Evolutionary conservation across 2,329 filamentous ascomycete species (phyloP), one percentile per base, ranked within the genome.

Genomic region (Trematosphaeria pertusa): DNA sequence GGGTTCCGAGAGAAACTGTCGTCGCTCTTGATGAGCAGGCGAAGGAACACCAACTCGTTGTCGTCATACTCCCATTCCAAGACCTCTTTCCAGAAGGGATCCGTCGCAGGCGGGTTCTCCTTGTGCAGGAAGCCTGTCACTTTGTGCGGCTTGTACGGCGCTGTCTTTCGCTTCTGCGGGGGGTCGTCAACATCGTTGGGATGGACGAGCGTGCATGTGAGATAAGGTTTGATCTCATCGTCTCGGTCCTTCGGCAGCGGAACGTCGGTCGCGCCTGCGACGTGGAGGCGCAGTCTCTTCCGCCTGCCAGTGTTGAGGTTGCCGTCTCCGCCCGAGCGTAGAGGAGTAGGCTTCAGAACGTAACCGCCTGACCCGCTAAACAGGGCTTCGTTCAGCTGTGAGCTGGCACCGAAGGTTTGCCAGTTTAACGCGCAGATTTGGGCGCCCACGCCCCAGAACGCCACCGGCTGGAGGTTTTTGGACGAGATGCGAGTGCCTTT

Each of bases 351-450:
- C 64, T 88, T 88, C 17, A 88, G 73, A 1, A 88, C 80, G 58
- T 82, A 88, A 6, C 86, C 86, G 20, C 83, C 82, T 0, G 84
- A 83, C 10, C 84, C 84, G 36, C 75, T 78, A 66, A 88, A 88
- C 0, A 88, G 73, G 0, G 85, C 86, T 59, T 87, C 84, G 62
- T 88, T 88, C 54, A 88, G 74, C 66, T 88, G 86, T 73, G 86
- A 85, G 59, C 79, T 79, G 5, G 80, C 79, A 24, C 83, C 84
- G 54, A 87, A 88, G 0, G 80, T 86, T 61, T 88, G 86, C 82
- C 85, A 86, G 70, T 88, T 88, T 41, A 88, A 75, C 3, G 86
- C 86, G 62, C 84, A 87, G 36, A 88, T 84, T 58, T 88, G 86
- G 2, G 85, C 85, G 1, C 86, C 86, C 3, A 87, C 65, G 5